Evolutionary conservation across 2,329 filamentous ascomycete genomes (phyloP), one percentile per base, ranked within the genome.

Genomic region (Aspergillus luchuensis): DNA sequence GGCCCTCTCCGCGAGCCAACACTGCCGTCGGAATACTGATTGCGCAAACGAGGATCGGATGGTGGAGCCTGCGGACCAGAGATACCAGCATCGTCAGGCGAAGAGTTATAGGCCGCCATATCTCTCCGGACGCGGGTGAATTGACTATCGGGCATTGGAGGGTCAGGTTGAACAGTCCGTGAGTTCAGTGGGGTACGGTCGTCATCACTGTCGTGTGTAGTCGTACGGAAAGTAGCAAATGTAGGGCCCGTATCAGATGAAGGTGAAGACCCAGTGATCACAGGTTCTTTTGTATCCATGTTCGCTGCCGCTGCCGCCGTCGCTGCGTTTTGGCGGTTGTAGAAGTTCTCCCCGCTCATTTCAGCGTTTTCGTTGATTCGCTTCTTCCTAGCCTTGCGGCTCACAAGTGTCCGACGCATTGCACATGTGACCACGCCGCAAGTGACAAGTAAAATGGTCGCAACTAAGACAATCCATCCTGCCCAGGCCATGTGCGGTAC

Each of bases 261-360:
- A 36, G 86, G 83, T 43, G 81, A 81, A 48, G 84, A 84, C 17
- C 57, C 60, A 71, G 84, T 84, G 21, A 87, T 75, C 49, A 85
- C 78, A 8, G 87, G 84, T 56, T 87, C 78, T 19, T 86, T 86
- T 7, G 87, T 85, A 63, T 82, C 81, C 3, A 74, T 73, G 51
- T 77, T 79, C 58, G 72, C 61, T 51, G 71, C 65, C 17, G 72
- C 65, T 33, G 75, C 69, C 28, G 73, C 69, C 17, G 75, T 75
- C 30, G 73, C 69, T 19, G 75, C 75, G 67, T 77, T 73, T 68
- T 84, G 78, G 61, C 89, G 84, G 70, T 89, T 90, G 77, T 96
- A 97, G 74, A 90, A 97, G 72, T 93, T 95, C 70, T 95, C 88
- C 28, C 94, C 94, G 74, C 91, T 98, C 93, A 98, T 98, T 74